These are phyloP conservation scores for Podosphaera fusca DNA, from an alignment of 2,329 filamentous ascomycete species.

Conservation along the genomic window DNA sequence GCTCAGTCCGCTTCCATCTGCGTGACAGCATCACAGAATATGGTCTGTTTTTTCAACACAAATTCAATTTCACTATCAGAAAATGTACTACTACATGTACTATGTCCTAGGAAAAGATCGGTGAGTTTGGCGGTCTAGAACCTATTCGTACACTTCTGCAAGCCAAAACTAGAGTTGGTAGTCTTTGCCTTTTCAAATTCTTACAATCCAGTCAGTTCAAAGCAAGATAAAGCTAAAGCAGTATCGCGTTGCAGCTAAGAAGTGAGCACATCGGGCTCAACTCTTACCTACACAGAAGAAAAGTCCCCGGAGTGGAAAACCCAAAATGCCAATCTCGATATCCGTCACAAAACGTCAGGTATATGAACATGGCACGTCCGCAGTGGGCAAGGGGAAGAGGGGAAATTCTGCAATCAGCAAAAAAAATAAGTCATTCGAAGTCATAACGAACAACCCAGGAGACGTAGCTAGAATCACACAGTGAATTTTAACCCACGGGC, in stretches of 20 bases:
- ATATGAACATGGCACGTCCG: background rate
- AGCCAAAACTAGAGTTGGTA: background rate
- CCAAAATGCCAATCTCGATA: background rate
- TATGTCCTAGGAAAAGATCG: background rate
- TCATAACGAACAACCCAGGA: background rate
- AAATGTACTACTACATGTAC: background rate
- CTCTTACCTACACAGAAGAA: too few species aligned
- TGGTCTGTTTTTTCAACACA: too few species aligned
- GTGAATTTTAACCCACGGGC: too few species aligned
- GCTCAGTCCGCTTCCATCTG: too few species aligned
- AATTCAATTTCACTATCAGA: background rate
- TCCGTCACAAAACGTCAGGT: background rate
- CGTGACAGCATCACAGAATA: too few species aligned
- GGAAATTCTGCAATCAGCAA: background rate
- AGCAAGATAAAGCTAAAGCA: background rate
- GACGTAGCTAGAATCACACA: background rate
- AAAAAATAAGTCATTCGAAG: background rate
- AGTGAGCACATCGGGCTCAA: too few species aligned
- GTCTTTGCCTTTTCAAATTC: background rate
- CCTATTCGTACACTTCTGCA: background rate
- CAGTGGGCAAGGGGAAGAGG: background rate
- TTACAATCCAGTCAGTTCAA: background rate
- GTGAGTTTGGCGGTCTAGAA: background rate
- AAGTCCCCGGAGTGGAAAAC: too few species aligned
- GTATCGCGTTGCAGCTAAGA: background rate